Evolutionary conservation across 2,329 filamentous ascomycete species (phyloP).

Genomic region (Aspergillus aculeatinus): DNA sequence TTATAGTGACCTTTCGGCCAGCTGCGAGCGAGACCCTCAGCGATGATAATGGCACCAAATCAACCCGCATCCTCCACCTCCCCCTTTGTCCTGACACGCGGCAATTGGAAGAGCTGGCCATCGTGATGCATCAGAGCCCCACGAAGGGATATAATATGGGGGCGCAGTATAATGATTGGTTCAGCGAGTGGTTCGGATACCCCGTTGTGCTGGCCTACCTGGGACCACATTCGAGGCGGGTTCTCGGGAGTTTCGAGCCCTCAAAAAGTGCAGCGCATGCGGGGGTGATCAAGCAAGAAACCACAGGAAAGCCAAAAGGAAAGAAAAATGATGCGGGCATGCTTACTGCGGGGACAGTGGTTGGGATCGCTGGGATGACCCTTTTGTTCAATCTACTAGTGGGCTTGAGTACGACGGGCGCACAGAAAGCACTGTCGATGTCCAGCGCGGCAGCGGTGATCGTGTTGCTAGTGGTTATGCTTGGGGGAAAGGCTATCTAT

Average conservation of each 20-base stretch:
- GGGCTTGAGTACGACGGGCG: neutral
- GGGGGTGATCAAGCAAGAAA: conserved; percentile 1
- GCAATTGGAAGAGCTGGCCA: conserved; percentile 48
- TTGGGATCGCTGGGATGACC: conserved; percentile 7
- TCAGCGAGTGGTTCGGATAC: conserved; percentile 65
- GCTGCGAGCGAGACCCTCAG: conserved; percentile 21
- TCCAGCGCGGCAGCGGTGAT: conserved; percentile 8
- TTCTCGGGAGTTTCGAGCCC: conserved; percentile 62
- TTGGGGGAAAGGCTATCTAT: neutral
- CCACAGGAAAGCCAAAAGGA: neutral
- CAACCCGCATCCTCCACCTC: conserved; percentile 50
- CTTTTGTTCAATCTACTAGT: conserved; percentile 10
- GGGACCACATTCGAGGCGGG: conserved; percentile 58
- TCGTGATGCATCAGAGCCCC: conserved; percentile 61
- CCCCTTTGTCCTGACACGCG: conserved; percentile 56
- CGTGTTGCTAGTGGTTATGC: conserved; percentile 4
- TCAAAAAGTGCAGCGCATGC: conserved; percentile 30
- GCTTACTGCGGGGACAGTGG: neutral
- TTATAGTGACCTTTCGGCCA: conserved; percentile 43
- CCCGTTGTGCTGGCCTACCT: conserved; percentile 63
- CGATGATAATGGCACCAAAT: conserved; percentile 9
- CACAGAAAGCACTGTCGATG: neutral
- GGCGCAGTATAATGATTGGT: conserved; percentile 61
- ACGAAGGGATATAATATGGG: conserved; percentile 65
- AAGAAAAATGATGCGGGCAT: neutral